A percentile compares a stretch with the other conserved stretches of the same genome.
Conservation (phyloP, 1,284 basidiomycete genomes). For the Tausonia pullulans region DNA sequence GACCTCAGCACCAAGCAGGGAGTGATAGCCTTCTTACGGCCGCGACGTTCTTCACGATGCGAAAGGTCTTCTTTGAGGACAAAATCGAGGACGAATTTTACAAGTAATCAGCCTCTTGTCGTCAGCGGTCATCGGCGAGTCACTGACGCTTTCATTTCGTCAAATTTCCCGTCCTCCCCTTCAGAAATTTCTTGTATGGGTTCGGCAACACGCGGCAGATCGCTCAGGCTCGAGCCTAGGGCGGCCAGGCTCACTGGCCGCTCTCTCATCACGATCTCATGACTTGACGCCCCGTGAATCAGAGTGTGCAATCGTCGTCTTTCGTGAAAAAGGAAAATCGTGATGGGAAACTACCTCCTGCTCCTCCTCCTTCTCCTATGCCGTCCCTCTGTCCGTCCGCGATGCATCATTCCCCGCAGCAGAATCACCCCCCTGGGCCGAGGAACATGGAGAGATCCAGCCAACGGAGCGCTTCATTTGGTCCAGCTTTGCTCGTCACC, state of each 20-base stretch:
- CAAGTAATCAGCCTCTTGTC: constrained; percentile 26
- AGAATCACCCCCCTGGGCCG: too few relatives aligned
- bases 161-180: background rate
- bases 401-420: too few relatives aligned
- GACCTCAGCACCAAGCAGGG: constrained; percentile 88
- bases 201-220: constrained; percentile 15
- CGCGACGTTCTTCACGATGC: constrained; percentile 91
- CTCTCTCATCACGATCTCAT: too few relatives aligned
- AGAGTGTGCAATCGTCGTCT: too few relatives aligned
- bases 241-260: too few relatives aligned
- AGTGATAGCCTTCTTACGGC: constrained; percentile 90
- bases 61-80: constrained; percentile 79
- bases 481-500: background rate
- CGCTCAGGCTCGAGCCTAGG: background rate
- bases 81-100: constrained; percentile 57
- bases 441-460: constrained; percentile 3
- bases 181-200: constrained; percentile 16
- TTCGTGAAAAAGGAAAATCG: too few relatives aligned
- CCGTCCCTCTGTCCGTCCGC: too few relatives aligned
- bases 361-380: too few relatives aligned
- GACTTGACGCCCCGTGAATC: too few relatives aligned
- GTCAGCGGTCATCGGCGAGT: background rate
- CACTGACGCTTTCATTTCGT: background rate
- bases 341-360: too few relatives aligned
- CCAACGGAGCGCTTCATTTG: constrained; percentile 1